Evolutionary conservation across 768 basidiomycete genomes (phyloP).

Genomic region (Exidia glandulosa): DNA sequence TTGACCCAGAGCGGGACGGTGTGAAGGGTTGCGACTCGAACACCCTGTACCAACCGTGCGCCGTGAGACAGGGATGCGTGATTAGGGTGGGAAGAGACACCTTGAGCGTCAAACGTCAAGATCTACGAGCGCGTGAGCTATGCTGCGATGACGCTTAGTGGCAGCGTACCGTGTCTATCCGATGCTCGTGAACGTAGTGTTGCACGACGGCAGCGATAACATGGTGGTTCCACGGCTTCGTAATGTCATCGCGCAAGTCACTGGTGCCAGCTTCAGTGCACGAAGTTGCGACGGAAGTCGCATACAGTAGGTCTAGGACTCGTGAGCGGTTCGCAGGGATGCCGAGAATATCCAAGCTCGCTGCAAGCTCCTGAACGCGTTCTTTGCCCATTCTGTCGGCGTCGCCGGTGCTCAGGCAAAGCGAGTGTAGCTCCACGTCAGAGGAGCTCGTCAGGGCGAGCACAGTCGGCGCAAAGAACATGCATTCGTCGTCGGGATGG

Average conservation of each 20-base stretch:
- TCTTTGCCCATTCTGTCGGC: constrained; percentile 62
- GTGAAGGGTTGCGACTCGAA: neutral
- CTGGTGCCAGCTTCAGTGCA: no score
- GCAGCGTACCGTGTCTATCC: constrained; percentile 50
- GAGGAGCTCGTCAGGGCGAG: constrained; percentile 32
- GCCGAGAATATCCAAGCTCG: constrained; percentile 59
- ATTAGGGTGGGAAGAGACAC: constrained; percentile 81
- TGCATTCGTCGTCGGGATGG: constrained; percentile 89
- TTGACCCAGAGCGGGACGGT: no score
- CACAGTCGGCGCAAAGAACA: constrained; percentile 88
- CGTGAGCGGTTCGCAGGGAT: constrained; percentile 42
- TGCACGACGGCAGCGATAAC: constrained; percentile 47
- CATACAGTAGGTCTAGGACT: constrained; percentile 65
- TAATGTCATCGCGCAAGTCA: constrained; percentile 66
- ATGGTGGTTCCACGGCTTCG: constrained; percentile 47
- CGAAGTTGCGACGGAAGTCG: constrained; percentile 8
- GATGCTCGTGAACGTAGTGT: constrained; percentile 45
- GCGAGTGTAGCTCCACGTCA: constrained; percentile 35
- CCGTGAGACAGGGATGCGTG: constrained; percentile 62
- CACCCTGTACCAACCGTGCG: constrained; percentile 7
- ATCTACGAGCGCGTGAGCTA: constrained; percentile 35
- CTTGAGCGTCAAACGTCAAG: constrained; percentile 69
- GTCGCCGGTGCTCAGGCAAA: constrained; percentile 72
- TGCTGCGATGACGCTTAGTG: neutral
- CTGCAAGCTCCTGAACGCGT: constrained; percentile 46